Evolutionary conservation across 306 rosid species (phyloP).

Genomic region (Echinosophora koreensis): DNA sequence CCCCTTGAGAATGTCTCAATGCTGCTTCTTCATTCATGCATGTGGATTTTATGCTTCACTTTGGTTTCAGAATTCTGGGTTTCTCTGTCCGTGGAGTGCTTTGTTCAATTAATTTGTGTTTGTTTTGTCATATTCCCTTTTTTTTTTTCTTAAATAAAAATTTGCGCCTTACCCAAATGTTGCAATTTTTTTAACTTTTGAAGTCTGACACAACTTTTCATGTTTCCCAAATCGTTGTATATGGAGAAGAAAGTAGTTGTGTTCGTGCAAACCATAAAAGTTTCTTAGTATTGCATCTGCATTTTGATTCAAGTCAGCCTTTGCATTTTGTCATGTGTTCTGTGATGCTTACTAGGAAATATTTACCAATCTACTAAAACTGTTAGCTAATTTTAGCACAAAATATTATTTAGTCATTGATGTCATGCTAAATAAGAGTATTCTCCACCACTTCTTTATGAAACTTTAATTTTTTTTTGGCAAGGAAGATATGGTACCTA

Average conservation of each 20-base stretch:
- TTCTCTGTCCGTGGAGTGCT: slow-evolving; percentile 23
- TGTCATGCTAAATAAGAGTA: slow-evolving; percentile 20
- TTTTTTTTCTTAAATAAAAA: neutral
- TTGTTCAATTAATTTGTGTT: slow-evolving; percentile 16
- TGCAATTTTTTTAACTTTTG: neutral
- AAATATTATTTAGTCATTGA: slow-evolving; percentile 12
- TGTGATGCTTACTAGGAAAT: slow-evolving; percentile 25
- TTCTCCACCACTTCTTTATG: neutral
- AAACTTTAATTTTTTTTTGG: neutral
- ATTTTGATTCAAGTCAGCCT: slow-evolving; percentile 29
- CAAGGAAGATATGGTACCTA: slow-evolving; percentile 29
- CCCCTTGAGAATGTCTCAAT: neutral
- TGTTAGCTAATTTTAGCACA: slow-evolving; percentile 19
- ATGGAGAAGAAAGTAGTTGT: neutral
- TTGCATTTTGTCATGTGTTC: slow-evolving; percentile 12
- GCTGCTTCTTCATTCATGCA: slow-evolving; percentile 53
- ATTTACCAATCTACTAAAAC: neutral
- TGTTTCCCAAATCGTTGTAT: neutral
- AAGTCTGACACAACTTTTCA: neutral
- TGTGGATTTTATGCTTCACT: slow-evolving; percentile 44
- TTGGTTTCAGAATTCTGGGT: slow-evolving; percentile 18
- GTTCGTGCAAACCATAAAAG: neutral
- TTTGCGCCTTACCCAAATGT: neutral
- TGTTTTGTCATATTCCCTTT: neutral
- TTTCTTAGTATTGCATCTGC: neutral